Percentiles rank a stretch among this genome's conserved stretches.
Conservation (phyloP, 768 basidiomycete genomes). For the Strobilomyces dryophilus region DNA sequence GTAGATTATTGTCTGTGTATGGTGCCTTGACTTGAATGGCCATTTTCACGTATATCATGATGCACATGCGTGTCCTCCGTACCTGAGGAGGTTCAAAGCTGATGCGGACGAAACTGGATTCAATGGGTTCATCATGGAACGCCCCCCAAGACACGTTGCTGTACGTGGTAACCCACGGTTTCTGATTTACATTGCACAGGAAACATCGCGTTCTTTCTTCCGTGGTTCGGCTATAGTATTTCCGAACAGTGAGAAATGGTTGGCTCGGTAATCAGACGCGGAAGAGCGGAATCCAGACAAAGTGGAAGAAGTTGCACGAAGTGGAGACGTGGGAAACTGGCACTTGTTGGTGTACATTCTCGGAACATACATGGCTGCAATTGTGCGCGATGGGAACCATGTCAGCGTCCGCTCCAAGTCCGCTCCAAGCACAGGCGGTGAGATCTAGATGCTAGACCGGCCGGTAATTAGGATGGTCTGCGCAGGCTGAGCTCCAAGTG, state of each 20-base stretch:
- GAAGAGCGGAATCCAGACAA: slow-evolving; percentile 45
- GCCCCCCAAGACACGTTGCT: slow-evolving; percentile 44
- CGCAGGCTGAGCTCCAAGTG: not conserved
- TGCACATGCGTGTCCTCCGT: slow-evolving; percentile 51
- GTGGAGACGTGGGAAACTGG: not conserved
- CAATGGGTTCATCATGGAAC: slow-evolving; percentile 47
- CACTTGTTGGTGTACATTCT: not conserved
- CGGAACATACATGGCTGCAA: not conserved
- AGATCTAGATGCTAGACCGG: no score
- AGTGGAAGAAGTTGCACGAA: slow-evolving; percentile 31
- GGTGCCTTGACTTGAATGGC: slow-evolving; percentile 34
- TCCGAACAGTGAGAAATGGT: slow-evolving; percentile 39
- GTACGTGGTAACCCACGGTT: slow-evolving; percentile 43
- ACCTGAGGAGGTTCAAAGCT: not conserved
- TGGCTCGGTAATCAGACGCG: slow-evolving; percentile 37
- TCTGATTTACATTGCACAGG: slow-evolving; percentile 58
- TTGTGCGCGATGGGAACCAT: not conserved
- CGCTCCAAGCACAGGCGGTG: no score
- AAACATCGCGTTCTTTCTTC: slow-evolving; percentile 49
- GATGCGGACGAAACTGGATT: not conserved
- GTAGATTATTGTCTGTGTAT: slow-evolving; percentile 27
- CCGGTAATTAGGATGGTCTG: not conserved
- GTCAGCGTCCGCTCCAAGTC: not conserved
- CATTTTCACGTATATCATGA: slow-evolving; percentile 49
- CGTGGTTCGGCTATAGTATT: slow-evolving; percentile 36